phyloP scores from a whole-genome alignment of 2,329 filamentous ascomycete genomes.

The Xylariales sp. region DNA sequence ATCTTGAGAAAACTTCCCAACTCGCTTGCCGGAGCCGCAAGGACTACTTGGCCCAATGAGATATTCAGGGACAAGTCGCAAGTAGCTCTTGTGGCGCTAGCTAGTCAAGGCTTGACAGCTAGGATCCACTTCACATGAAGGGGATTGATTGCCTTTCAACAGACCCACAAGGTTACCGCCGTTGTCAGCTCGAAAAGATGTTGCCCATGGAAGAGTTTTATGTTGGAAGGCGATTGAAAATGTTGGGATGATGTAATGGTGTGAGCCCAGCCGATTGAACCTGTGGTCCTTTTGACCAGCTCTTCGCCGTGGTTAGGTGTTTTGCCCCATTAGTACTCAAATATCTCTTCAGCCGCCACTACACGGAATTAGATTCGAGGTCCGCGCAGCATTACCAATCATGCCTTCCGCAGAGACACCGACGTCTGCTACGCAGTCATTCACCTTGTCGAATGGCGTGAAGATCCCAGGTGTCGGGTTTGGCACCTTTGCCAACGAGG shows the following conservation, averaged over 20 bases:
- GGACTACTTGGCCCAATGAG: not conserved
- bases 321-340: too few relatives aligned
- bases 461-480: conserved; percentile 60
- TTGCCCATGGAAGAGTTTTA: conserved; percentile 1
- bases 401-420: conserved; percentile 4
- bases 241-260: conserved; percentile 8
- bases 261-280: not conserved
- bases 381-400: too few relatives aligned
- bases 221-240: conserved; percentile 2
- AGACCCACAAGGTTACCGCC: conserved; percentile 7
- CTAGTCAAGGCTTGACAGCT: conserved; percentile 6
- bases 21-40: not conserved
- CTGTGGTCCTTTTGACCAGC: conserved; percentile 1
- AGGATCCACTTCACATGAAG: conserved; percentile 8
- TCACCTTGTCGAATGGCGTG: conserved; percentile 47
- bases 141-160: conserved; percentile 1
- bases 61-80: not conserved
- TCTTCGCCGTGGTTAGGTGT: too few relatives aligned
- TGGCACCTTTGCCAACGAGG: conserved; percentile 65
- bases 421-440: conserved; percentile 25
- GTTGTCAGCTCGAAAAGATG: conserved; percentile 5
- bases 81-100: conserved; percentile 6
- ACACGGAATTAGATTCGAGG: too few relatives aligned
- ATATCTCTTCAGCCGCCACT: too few relatives aligned
- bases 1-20: not conserved